phyloP scores from a whole-genome alignment of 1,284 basidiomycete genomes.

The Porogramme epimiltina region DNA sequence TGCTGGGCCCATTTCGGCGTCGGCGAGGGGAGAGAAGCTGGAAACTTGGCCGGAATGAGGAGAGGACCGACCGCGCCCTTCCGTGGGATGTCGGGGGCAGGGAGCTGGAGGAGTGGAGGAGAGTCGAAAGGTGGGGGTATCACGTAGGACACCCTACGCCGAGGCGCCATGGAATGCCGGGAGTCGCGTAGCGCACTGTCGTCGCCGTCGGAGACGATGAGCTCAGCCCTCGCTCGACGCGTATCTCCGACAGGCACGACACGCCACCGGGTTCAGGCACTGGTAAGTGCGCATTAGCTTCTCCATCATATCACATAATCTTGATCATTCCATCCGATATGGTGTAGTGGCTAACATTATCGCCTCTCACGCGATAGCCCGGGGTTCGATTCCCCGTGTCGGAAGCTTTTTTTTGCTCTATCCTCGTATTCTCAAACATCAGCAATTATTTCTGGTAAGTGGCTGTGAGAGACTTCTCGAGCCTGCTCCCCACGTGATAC shows the following conservation, averaged over 20 bases:
- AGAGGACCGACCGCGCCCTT: slow-evolving; percentile 70
- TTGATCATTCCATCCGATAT: slow-evolving; percentile 1
- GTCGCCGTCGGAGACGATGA: slow-evolving; percentile 8
- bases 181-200: background rate
- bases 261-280: background rate
- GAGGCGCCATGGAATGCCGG: slow-evolving; percentile 38
- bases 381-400: slow-evolving; percentile 11
- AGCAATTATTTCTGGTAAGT: background rate
- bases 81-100: slow-evolving; percentile 59
- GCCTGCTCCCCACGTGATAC: too few relatives aligned
- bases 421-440: background rate
- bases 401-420: background rate
- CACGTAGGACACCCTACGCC: slow-evolving; percentile 81
- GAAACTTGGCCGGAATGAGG: slow-evolving; percentile 49
- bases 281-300: background rate
- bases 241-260: background rate
- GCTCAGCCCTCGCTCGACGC: background rate
- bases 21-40: slow-evolving; percentile 38
- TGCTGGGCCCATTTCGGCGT: slow-evolving; percentile 40
- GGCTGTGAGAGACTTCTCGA: too few relatives aligned
- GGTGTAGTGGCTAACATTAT: slow-evolving; percentile 9
- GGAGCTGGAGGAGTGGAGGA: slow-evolving; percentile 72
- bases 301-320: background rate
- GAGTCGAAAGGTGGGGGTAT: slow-evolving; percentile 71
- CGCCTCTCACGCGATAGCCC: slow-evolving; percentile 11